These are phyloP conservation scores for Camillea tinctor DNA, from an alignment of 2,329 filamentous ascomycete species.

Conservation along the genomic window DNA sequence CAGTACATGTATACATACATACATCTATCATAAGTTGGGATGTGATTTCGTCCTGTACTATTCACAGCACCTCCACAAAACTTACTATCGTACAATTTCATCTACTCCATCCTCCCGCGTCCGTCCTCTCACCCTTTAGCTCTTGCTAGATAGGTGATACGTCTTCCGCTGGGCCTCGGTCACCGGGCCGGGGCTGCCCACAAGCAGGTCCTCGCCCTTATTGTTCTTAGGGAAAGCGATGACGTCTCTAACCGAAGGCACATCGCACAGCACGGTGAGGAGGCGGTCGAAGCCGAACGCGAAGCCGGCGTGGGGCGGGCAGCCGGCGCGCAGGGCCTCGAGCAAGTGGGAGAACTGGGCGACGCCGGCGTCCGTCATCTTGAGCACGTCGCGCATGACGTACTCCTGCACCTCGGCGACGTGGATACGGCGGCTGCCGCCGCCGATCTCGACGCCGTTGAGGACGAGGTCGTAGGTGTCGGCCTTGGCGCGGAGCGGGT, in stretches of 20 bases:
- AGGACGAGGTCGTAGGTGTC: constrained; percentile 96
- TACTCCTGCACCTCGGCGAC: constrained; percentile 78
- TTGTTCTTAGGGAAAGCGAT: constrained; percentile 97
- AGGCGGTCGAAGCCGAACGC: constrained; percentile 90
- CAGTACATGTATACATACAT: too few species aligned
- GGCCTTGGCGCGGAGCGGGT: constrained; percentile 71
- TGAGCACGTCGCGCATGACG: constrained; percentile 78
- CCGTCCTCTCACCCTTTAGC: not conserved
- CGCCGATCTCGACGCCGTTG: constrained; percentile 92
- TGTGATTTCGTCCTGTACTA: too few species aligned
- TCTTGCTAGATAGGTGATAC: constrained; percentile 21
- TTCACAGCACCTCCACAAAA: too few species aligned
- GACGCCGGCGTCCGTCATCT: constrained; percentile 72
- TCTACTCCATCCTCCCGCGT: too few species aligned
- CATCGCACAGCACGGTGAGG: constrained; percentile 74
- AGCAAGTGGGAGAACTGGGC: constrained; percentile 82
- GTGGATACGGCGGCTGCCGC: constrained; percentile 91
- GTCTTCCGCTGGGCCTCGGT: constrained; percentile 23
- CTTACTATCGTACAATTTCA: too few species aligned
- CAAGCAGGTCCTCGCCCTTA: constrained; percentile 81
- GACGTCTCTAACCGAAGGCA: constrained; percentile 80
- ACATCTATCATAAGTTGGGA: too few species aligned
- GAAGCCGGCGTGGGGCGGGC: constrained; percentile 92
- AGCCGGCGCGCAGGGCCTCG: constrained; percentile 77
- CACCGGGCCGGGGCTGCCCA: constrained; percentile 62